A percentile compares a stretch with the other conserved stretches of the same genome.
Evolutionary conservation across 495 filamentous ascomycete species (phyloP).

Genomic region (Cryomyces minteri): DNA sequence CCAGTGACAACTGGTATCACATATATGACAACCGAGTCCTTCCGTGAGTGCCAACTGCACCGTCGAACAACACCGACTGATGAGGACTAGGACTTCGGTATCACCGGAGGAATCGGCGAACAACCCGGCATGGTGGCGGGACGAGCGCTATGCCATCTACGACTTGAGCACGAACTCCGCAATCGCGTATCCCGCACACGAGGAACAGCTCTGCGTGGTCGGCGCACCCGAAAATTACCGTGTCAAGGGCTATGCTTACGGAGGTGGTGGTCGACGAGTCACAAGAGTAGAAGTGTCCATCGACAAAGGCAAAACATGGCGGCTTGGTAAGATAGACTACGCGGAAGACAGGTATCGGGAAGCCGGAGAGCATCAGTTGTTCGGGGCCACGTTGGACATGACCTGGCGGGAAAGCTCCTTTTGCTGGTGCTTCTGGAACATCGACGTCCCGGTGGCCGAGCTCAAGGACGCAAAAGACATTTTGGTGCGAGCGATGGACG

Average conservation of each 20-base stretch:
- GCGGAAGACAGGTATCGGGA: slow-evolving; percentile 75
- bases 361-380: slow-evolving; percentile 45
- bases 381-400: slow-evolving; percentile 67
- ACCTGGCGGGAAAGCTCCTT: slow-evolving; percentile 65
- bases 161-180: slow-evolving; percentile 83
- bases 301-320: slow-evolving; percentile 72
- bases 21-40: slow-evolving; percentile 88
- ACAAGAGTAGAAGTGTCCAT: slow-evolving; percentile 73
- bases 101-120: slow-evolving; percentile 63
- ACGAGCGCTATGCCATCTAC: slow-evolving; percentile 90
- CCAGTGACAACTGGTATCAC: slow-evolving; percentile 94
- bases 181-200: slow-evolving; percentile 63
- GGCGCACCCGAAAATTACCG: slow-evolving; percentile 36
- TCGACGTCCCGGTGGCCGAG: slow-evolving; percentile 46
- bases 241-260: slow-evolving; percentile 73
- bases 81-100: slow-evolving; percentile 42
- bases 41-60: slow-evolving; percentile 23
- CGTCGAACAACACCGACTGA: neutral
- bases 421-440: slow-evolving; percentile 90
- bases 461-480: slow-evolving; percentile 51
- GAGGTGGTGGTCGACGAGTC: slow-evolving; percentile 72
- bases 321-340: slow-evolving; percentile 63
- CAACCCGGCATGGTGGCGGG: slow-evolving; percentile 65
- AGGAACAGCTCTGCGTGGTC: slow-evolving; percentile 44
- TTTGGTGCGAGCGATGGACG: slow-evolving; percentile 80